These are phyloP conservation scores for Scorias spongiosa DNA, from an alignment of 2,329 filamentous ascomycete species.

Conservation along the genomic window DNA sequence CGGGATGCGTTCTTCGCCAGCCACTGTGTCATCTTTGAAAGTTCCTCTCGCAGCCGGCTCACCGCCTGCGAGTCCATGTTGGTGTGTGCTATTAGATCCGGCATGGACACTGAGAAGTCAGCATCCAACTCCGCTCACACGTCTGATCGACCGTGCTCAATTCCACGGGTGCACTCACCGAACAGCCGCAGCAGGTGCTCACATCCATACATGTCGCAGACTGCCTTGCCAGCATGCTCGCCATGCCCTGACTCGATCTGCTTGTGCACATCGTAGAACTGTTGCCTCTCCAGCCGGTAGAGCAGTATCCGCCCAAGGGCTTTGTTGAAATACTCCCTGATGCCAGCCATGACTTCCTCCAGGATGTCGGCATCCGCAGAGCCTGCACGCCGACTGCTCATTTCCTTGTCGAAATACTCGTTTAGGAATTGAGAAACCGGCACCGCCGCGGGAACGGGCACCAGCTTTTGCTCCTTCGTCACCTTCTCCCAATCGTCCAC, in stretches of 20 bases:
- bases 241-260: constrained; percentile 46
- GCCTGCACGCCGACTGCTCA: constrained; percentile 46
- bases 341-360: constrained; percentile 71
- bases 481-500: constrained; percentile 99
- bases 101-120: constrained; percentile 54
- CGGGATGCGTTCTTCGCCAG: constrained; percentile 58
- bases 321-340: constrained; percentile 91
- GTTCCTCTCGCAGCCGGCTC: constrained; percentile 72
- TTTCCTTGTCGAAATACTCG: constrained; percentile 65
- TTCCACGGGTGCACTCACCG: constrained; percentile 42
- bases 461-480: constrained; percentile 84
- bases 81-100: constrained; percentile 88
- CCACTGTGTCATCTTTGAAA: constrained; percentile 76
- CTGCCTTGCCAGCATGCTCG: constrained; percentile 52
- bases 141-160: background rate
- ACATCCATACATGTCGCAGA: constrained; percentile 75
- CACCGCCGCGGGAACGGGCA: constrained; percentile 63
- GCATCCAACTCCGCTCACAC: constrained; percentile 2
- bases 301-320: constrained; percentile 74
- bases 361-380: constrained; percentile 69
- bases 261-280: constrained; percentile 66
- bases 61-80: constrained; percentile 95
- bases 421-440: constrained; percentile 66
- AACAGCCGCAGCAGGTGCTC: constrained; percentile 84
- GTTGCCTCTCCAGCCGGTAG: constrained; percentile 84